Percentiles rank a stretch among this genome's conserved stretches.
phyloP scores from a whole-genome alignment of 495 filamentous ascomycete species.

The Glonium stellatum region DNA sequence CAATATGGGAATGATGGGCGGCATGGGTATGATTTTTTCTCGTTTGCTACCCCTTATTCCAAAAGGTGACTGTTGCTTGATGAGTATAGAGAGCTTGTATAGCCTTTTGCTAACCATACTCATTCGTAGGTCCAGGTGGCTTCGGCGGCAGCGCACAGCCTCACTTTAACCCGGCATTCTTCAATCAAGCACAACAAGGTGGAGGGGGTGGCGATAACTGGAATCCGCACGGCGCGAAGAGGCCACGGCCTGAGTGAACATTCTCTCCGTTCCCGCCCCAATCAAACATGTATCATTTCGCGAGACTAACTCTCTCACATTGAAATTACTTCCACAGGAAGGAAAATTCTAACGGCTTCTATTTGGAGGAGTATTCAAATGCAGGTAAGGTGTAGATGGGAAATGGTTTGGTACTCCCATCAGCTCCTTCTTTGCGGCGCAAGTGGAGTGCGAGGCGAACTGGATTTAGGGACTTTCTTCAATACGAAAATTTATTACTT shows the following conservation, averaged over 20 bases:
- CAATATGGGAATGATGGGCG: conserved; percentile 44
- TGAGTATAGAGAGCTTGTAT: background rate
- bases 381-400: background rate
- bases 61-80: background rate
- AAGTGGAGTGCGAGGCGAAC: background rate
- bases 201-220: conserved; percentile 51
- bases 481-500: background rate
- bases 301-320: background rate
- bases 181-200: conserved; percentile 50
- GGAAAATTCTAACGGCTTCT: background rate
- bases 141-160: conserved; percentile 59
- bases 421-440: background rate
- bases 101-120: background rate
- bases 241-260: conserved; percentile 22
- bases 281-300: background rate
- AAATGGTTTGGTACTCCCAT: background rate
- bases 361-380: background rate
- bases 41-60: background rate
- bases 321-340: background rate
- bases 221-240: conserved; percentile 82
- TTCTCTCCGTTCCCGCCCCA: background rate
- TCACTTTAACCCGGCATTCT: conserved; percentile 78
- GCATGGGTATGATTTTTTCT: conserved; percentile 40
- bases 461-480: background rate
- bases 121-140: conserved; percentile 38